phyloP scores from a whole-genome alignment of 1,284 basidiomycete genomes.

The Amylostereum areolatum region DNA sequence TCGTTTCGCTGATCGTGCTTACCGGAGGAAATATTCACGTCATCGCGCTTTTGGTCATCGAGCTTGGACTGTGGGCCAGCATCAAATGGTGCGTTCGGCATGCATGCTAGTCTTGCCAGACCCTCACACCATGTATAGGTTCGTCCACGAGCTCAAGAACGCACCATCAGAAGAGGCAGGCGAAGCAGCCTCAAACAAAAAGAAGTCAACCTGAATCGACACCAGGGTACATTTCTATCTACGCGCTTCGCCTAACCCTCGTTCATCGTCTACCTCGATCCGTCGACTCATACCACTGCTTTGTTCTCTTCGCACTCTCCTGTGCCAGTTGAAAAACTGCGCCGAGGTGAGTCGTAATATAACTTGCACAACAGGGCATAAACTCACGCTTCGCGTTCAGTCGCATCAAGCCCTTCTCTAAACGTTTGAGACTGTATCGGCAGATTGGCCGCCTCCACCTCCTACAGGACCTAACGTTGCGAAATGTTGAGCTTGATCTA shows the following conservation, averaged over 20 bases:
- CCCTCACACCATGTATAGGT: constrained; percentile 19
- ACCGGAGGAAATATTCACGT: constrained; percentile 61
- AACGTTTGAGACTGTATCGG: constrained; percentile 68
- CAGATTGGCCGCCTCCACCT: constrained; percentile 38
- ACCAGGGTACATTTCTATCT: background rate
- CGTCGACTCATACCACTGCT: constrained; percentile 77
- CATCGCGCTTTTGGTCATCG: constrained; percentile 55
- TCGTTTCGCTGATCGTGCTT: constrained; percentile 46
- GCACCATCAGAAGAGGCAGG: constrained; percentile 6
- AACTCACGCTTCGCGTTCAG: constrained; percentile 80
- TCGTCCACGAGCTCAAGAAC: constrained; percentile 31
- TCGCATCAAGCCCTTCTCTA: constrained; percentile 82
- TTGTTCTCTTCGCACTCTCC: constrained; percentile 70
- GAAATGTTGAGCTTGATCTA: constrained; percentile 90
- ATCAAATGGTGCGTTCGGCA: constrained; percentile 59
- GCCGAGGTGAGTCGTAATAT: background rate
- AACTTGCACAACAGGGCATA: background rate
- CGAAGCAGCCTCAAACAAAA: constrained; percentile 12
- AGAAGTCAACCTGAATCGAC: constrained; percentile 9
- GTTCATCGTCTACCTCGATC: constrained; percentile 44
- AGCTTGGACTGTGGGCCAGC: constrained; percentile 64
- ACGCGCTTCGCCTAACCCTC: constrained; percentile 2
- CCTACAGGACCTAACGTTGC: constrained; percentile 63
- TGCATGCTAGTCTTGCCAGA: no score
- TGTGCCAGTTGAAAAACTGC: constrained; percentile 82